A percentile compares a stretch with the other conserved stretches of the same genome.
Conservation (phyloP, 2,329 filamentous ascomycete genomes). For the Lomentospora prolificans region DNA sequence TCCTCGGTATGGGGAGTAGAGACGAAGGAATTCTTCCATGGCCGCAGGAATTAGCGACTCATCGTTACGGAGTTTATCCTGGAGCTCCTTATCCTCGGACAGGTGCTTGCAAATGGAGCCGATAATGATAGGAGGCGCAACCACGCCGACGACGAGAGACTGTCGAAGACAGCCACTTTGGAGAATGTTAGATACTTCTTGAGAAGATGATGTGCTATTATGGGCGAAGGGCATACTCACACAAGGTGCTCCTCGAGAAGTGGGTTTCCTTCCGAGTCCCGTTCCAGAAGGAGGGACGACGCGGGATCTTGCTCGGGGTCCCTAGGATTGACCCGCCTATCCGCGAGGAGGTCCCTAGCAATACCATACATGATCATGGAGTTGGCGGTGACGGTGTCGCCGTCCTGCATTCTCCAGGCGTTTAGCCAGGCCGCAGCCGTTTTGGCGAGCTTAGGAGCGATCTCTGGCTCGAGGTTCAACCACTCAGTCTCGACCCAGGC, state of each 20-base stretch:
- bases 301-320: slow-evolving; percentile 14
- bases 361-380: slow-evolving; percentile 13
- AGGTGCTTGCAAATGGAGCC: slow-evolving; percentile 15
- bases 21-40: slow-evolving; percentile 14
- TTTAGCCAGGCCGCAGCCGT: slow-evolving; percentile 14
- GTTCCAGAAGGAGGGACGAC: slow-evolving; percentile 13
- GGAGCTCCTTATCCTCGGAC: slow-evolving; percentile 12
- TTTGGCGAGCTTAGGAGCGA: slow-evolving; percentile 12
- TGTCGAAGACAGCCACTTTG: slow-evolving; percentile 14
- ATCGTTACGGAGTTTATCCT: slow-evolving; percentile 11
- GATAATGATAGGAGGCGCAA: slow-evolving; percentile 13
- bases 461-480: slow-evolving; percentile 13
- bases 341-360: slow-evolving; percentile 12
- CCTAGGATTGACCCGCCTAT: slow-evolving; percentile 12
- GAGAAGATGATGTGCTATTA: no score
- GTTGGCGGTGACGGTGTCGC: slow-evolving; percentile 12
- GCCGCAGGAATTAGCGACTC: slow-evolving; percentile 14
- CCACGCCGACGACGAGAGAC: slow-evolving; percentile 14
- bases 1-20: slow-evolving; percentile 15
- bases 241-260: slow-evolving; percentile 14
- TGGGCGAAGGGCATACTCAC: no score
- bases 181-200: neutral
- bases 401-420: slow-evolving; percentile 14
- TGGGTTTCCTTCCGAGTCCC: slow-evolving; percentile 11
- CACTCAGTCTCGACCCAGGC: slow-evolving; percentile 15